Percentiles rank a stretch among this genome's conserved stretches.
Evolutionary conservation across 2,329 filamentous ascomycete species (phyloP).

Genomic region (Huntiella abstrusa): DNA sequence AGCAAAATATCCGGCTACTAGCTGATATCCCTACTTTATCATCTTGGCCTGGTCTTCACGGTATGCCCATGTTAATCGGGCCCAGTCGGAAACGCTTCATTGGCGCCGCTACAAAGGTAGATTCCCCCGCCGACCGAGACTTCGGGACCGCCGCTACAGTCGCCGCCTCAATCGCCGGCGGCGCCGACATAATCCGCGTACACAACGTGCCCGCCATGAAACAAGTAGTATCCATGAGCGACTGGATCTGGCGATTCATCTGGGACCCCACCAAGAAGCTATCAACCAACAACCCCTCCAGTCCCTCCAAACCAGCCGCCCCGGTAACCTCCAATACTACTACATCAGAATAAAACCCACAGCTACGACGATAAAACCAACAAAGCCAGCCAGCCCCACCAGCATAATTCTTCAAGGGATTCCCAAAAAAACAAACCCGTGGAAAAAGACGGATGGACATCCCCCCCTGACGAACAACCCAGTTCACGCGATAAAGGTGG

Average conservation of each 20-base stretch:
- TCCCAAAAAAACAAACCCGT: too few relatives aligned
- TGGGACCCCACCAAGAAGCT: too few relatives aligned
- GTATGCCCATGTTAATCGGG: conserved; percentile 75
- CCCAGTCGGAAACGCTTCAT: conserved; percentile 82
- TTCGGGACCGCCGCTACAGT: conserved; percentile 85
- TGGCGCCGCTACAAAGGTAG: conserved; percentile 59
- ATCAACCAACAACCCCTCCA: too few relatives aligned
- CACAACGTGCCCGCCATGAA: conserved; percentile 82
- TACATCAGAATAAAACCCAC: too few relatives aligned
- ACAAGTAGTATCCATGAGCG: conserved; percentile 67
- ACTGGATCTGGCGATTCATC: conserved; percentile 63
- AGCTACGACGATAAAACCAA: too few relatives aligned
- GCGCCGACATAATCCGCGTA: conserved; percentile 79
- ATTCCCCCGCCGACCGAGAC: conserved; percentile 47
- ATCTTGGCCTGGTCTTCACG: conserved; percentile 42
- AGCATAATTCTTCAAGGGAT: too few relatives aligned
- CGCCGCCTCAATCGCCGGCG: conserved; percentile 65
- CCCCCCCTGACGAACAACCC: too few relatives aligned
- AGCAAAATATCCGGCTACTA: conserved; percentile 68
- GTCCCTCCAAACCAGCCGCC: too few relatives aligned
- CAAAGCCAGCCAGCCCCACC: too few relatives aligned
- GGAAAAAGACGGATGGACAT: too few relatives aligned
- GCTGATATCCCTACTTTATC: conserved; percentile 46
- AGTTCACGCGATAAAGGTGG: too few relatives aligned
- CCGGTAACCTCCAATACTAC: too few relatives aligned